Percentiles rank a stretch among this genome's conserved stretches.
Evolutionary conservation across 345 rosid genomes (phyloP).

Genomic region (Tarenaya hassleriana): DNA sequence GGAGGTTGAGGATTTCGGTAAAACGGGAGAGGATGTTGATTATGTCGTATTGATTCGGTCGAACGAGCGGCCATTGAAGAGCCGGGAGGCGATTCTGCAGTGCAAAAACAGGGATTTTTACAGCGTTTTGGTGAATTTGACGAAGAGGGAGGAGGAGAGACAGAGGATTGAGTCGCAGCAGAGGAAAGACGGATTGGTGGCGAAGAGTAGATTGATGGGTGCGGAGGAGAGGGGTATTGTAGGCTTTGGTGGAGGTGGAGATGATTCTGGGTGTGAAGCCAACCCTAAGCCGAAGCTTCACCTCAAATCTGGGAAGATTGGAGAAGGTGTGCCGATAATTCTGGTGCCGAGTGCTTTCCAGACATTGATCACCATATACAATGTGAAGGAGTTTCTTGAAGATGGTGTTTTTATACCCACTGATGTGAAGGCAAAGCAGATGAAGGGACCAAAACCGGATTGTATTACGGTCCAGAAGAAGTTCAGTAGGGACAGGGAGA

Average conservation of each 20-base stretch:
- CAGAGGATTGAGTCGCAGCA: constrained; percentile 88
- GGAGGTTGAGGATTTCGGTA: constrained; percentile 25
- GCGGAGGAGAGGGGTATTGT: constrained; percentile 75
- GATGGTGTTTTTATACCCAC: constrained; percentile 81
- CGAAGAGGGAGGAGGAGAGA: constrained; percentile 78
- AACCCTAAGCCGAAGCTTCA: constrained; percentile 55
- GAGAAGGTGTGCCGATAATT: constrained; percentile 92
- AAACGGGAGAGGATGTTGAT: constrained; percentile 27
- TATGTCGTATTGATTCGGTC: constrained; percentile 41
- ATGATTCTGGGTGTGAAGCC: constrained; percentile 52
- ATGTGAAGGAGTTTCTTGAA: constrained; percentile 90
- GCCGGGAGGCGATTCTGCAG: constrained; percentile 57
- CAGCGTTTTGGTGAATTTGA: constrained; percentile 64
- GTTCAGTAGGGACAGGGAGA: constrained; percentile 81
- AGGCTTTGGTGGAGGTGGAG: constrained; percentile 50
- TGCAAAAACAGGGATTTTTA: constrained; percentile 76
- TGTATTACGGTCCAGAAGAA: constrained; percentile 94
- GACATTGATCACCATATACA: constrained; percentile 80
- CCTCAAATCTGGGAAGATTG: constrained; percentile 68
- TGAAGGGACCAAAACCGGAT: constrained; percentile 83
- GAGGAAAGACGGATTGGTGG: constrained; percentile 93
- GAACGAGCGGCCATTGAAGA: constrained; percentile 71
- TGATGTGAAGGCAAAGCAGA: constrained; percentile 80
- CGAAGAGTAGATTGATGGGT: constrained; percentile 81
- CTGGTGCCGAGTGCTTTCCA: constrained; percentile 92